Evolutionary conservation across 768 basidiomycete species (phyloP).

Genomic region (Leucocoprinus leucothites): DNA sequence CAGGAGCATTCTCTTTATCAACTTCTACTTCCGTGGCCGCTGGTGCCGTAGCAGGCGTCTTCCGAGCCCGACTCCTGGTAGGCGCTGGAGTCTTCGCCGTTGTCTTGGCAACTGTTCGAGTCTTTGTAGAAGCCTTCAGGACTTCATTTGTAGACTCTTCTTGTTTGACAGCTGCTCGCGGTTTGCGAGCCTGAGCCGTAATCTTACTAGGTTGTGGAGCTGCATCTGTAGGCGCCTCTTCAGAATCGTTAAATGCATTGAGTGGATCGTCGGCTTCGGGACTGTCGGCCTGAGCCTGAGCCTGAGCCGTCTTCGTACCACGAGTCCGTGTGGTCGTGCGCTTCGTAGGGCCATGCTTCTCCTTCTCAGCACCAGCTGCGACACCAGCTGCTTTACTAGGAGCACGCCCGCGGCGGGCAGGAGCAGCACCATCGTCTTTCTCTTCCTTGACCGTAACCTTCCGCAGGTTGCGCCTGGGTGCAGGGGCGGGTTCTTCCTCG

Average conservation of each 20-base stretch:
- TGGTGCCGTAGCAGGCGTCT: conserved; percentile 34
- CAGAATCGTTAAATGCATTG: conserved; percentile 18
- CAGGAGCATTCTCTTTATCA: conserved; percentile 40
- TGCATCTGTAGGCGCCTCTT: conserved; percentile 10
- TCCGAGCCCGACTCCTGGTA: conserved; percentile 16
- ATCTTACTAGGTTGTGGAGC: conserved; percentile 15
- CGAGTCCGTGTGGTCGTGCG: conserved; percentile 2
- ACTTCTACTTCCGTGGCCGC: conserved; percentile 24
- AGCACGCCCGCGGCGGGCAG: conserved; percentile 12
- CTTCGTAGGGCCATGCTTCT: background rate
- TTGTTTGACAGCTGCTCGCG: conserved; percentile 17
- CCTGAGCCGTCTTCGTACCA: conserved; percentile 19
- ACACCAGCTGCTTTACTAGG: conserved; percentile 16
- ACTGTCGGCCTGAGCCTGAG: conserved; percentile 17
- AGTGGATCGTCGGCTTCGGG: conserved; percentile 21
- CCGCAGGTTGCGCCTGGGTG: conserved; percentile 2
- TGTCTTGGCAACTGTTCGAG: conserved; percentile 4
- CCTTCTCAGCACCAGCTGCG: background rate
- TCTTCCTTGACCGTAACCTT: conserved; percentile 11
- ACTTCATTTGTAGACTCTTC: conserved; percentile 7
- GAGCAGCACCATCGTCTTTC: conserved; percentile 6
- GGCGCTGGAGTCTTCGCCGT: conserved; percentile 13
- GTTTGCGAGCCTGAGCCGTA: conserved; percentile 19
- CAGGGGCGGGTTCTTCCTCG: conserved; percentile 7
- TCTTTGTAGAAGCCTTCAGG: background rate